Conservation (phyloP, 495 filamentous ascomycete species). For the Apiosordaria backusii region DNA sequence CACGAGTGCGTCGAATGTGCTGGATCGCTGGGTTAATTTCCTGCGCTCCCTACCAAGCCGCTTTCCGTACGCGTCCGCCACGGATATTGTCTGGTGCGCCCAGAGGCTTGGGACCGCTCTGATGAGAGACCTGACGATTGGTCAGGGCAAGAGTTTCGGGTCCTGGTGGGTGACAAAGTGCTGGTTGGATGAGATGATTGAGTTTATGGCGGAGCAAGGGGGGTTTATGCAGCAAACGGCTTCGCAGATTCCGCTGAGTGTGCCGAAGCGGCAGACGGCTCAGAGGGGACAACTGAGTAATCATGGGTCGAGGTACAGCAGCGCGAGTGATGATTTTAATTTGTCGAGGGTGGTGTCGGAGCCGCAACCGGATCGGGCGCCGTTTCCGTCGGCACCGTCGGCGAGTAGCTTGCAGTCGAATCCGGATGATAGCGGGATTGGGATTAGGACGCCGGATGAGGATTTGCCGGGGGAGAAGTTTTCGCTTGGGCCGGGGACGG, state of each 20-base stretch:
- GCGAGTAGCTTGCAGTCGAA: constrained; percentile 32
- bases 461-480: constrained; percentile 55
- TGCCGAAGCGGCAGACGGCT: constrained; percentile 30
- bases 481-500: not conserved
- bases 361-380: constrained; percentile 41
- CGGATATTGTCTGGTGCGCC: constrained; percentile 65
- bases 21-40: constrained; percentile 84
- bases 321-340: constrained; percentile 42
- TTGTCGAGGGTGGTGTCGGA: constrained; percentile 31
- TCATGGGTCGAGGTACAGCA: constrained; percentile 41
- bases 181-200: constrained; percentile 93
- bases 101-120: constrained; percentile 64
- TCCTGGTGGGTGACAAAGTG: constrained; percentile 99
- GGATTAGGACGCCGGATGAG: constrained; percentile 59
- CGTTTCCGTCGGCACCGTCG: constrained; percentile 37
- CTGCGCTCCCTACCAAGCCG: constrained; percentile 66
- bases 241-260: constrained; percentile 17
- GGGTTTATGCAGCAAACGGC: constrained; percentile 69
- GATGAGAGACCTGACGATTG: constrained; percentile 76
- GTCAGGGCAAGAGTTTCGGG: constrained; percentile 79
- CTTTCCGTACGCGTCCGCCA: constrained; percentile 67
- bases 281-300: constrained; percentile 29
- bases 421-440: constrained; percentile 70
- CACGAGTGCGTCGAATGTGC: constrained; percentile 54
- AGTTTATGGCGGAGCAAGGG: constrained; percentile 87